Evolutionary conservation across 345 rosid species (phyloP), one percentile per base, ranked within the genome.

Genomic region (Populus deltoides): DNA sequence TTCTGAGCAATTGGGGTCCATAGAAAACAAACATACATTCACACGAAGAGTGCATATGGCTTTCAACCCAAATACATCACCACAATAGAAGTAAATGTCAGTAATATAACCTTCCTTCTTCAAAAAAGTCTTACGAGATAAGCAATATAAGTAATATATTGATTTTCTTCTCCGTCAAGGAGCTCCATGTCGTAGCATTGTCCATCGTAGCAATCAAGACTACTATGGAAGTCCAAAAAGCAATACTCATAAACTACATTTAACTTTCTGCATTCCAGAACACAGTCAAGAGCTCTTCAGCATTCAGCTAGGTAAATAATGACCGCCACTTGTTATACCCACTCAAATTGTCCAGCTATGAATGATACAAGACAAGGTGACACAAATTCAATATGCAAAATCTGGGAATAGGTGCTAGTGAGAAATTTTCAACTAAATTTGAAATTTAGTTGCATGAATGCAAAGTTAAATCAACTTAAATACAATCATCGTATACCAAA

Each of bases 401-500:
- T n/a, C 43, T 41, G 27, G 66, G 51, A 31, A 31, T 20, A 41
- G 36, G 59, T 39, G 25, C 47, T 51, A 35, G 70, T 74, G 24
- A 45, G 83, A 59, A 73, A 61, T 68, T 75, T 39, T 39, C 39
- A 18, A 73, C 73, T 35, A 75, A 63, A 74, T 66, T 29, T 73
- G 69, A 72, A 57, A 74, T 79, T 31, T 62, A 53, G 81, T 73
- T 78, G 85, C 84, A 73, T 80, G 62, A 65, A 59, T 69, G 80
- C 77, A 61, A 75, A 78, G 76, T 82, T 76, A 68, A 66, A 76
- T 81, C 53, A 53, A 77, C 78, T 38, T 51, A 61, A 81, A 71
- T 75, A 80, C 49, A 70, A 73, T 81, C 67, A 70, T 33, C 10
- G 77, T 55, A 70, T 80, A 76, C 75, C 69, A 70, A 79, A 79